Conservation (phyloP, 768 basidiomycete genomes). For the Lactifluus volemus region DNA sequence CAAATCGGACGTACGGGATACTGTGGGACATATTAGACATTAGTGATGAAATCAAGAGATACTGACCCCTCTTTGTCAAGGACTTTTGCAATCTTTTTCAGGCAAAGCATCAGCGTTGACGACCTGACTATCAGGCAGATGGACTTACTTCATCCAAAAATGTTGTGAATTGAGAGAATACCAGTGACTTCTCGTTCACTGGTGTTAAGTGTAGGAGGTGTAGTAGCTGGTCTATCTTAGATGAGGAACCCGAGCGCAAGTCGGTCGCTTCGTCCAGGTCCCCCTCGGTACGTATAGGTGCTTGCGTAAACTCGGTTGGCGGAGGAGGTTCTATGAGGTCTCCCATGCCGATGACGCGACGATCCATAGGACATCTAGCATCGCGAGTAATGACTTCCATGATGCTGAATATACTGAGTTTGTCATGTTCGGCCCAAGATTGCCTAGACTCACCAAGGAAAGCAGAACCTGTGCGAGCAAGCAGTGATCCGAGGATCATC, state of each 20-base stretch:
- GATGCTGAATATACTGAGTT: conserved; percentile 37
- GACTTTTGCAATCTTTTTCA: conserved; percentile 53
- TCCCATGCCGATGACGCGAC: conserved; percentile 43
- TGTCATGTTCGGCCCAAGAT: not conserved
- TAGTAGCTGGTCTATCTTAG: conserved; percentile 78
- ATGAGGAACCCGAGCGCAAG: conserved; percentile 52
- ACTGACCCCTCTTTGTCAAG: conserved; percentile 57
- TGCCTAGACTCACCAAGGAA: conserved; percentile 44
- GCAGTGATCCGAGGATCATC: conserved; percentile 63
- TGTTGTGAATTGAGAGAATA: conserved; percentile 85
- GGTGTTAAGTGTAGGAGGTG: conserved; percentile 65
- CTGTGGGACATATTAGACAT: conserved; percentile 28
- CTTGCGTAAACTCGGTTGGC: conserved; percentile 62
- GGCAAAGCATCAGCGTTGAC: not conserved
- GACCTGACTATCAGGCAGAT: not conserved
- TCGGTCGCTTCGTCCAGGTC: conserved; percentile 31
- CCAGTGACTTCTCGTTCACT: conserved; percentile 64
- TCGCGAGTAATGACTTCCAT: conserved; percentile 60
- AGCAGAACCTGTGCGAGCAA: conserved; percentile 67
- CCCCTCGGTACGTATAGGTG: conserved; percentile 32
- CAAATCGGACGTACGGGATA: conserved; percentile 73
- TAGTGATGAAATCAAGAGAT: not conserved
- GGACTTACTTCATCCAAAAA: conserved; percentile 65
- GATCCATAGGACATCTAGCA: conserved; percentile 83
- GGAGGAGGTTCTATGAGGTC: conserved; percentile 58